phyloP scores from a whole-genome alignment of 805 yeast species.

The Teunomyces stri region DNA sequence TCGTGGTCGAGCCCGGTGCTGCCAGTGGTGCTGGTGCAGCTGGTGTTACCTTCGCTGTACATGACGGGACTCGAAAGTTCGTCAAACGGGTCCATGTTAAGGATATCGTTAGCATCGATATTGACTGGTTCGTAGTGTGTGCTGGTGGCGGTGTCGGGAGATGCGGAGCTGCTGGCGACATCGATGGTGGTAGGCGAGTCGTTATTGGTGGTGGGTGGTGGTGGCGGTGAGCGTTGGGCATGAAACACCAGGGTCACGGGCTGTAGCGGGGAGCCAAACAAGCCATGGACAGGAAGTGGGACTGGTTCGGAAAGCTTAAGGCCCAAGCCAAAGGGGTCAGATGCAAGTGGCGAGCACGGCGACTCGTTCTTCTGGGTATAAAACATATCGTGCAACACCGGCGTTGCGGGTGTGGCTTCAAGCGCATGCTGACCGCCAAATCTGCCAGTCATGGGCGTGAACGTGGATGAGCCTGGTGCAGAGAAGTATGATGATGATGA shows the following conservation, averaged over 20 bases:
- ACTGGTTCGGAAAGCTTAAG: background rate
- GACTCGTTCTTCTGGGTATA: background rate
- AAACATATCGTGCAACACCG: background rate
- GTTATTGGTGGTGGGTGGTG: background rate
- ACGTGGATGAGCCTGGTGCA: constrained; percentile 7
- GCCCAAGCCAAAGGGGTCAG: constrained; percentile 5
- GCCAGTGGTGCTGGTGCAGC: background rate
- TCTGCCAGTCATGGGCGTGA: background rate
- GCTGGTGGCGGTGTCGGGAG: background rate
- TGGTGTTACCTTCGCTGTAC: background rate
- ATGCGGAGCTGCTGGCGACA: constrained; percentile 9
- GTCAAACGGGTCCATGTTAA: constrained; percentile 11
- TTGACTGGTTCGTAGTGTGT: background rate
- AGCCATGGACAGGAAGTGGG: background rate
- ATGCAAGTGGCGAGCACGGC: background rate
- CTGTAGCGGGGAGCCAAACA: background rate
- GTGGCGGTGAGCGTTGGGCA: background rate
- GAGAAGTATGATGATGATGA: background rate
- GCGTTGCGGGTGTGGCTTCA: background rate
- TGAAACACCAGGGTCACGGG: background rate
- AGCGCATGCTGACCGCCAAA: background rate
- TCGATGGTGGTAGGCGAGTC: constrained; percentile 15
- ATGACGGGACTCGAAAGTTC: constrained; percentile 1
- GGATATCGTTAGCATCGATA: constrained; percentile 11
- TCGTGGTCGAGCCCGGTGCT: background rate